These are phyloP conservation scores for Cystofilobasidium bisporidii DNA, from an alignment of 768 basidiomycete species.

Conservation along the genomic window DNA sequence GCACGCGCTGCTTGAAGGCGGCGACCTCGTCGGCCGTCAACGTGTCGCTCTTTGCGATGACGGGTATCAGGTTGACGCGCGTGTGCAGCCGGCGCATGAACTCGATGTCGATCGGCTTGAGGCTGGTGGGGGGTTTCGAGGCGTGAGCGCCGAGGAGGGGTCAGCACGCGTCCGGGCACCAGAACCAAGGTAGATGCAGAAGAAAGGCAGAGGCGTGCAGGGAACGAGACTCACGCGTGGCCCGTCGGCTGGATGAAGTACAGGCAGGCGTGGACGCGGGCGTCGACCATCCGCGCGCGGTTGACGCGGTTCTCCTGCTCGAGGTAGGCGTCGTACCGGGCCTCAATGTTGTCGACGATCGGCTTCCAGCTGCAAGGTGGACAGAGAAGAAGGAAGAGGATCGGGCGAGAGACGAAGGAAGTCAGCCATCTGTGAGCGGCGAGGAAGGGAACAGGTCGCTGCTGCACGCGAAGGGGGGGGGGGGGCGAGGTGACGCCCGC, in stretches of 20 bases:
- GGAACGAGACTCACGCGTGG: slow-evolving; percentile 62
- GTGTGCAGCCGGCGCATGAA: slow-evolving; percentile 97
- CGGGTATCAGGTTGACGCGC: slow-evolving; percentile 94
- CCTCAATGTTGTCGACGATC: slow-evolving; percentile 95
- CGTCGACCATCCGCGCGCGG: slow-evolving; percentile 83
- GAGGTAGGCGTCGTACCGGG: slow-evolving; percentile 91
- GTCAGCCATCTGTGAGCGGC: too few species aligned
- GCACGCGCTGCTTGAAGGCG: slow-evolving; percentile 83
- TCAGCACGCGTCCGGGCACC: background rate
- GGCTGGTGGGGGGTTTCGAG: slow-evolving; percentile 43
- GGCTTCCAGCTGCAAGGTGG: slow-evolving; percentile 86
- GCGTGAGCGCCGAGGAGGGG: background rate
- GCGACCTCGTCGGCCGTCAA: slow-evolving; percentile 90
- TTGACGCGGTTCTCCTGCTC: slow-evolving; percentile 99
- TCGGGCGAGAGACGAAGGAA: too few species aligned
- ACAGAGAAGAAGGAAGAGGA: background rate
- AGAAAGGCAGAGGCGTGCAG: background rate
- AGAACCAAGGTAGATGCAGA: background rate
- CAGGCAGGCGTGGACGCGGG: slow-evolving; percentile 94
- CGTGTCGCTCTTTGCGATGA: slow-evolving; percentile 97
- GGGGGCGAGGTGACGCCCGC: background rate
- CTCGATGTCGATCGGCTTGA: slow-evolving; percentile 97
- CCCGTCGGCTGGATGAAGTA: slow-evolving; percentile 99
- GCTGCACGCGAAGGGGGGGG: too few species aligned
- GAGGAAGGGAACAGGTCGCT: too few species aligned